phyloP scores from a whole-genome alignment of 2,329 filamentous ascomycete genomes.

The Xylaria digitata region DNA sequence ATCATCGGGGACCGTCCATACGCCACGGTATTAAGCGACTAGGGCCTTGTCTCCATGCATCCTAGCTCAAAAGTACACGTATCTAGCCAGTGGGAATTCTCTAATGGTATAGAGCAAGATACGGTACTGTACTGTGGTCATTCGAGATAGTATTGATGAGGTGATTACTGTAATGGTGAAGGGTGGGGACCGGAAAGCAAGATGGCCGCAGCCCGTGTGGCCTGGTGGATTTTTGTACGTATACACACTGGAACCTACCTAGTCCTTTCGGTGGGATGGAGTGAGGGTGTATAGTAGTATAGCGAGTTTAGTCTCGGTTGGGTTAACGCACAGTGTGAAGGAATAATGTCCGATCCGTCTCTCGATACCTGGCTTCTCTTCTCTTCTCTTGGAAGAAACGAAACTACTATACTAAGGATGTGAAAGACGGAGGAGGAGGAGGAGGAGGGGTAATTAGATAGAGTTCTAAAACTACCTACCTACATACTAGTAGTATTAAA shows the following conservation, averaged over 20 bases:
- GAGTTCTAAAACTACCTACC: too few species aligned
- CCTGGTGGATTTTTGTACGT: constrained; percentile 34
- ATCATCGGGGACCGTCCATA: constrained; percentile 28
- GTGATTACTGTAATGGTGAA: constrained; percentile 40
- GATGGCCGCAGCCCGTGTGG: constrained; percentile 42
- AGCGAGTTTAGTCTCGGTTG: constrained; percentile 25
- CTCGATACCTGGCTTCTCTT: constrained; percentile 4
- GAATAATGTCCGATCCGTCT: background rate
- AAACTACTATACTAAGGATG: background rate
- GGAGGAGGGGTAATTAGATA: background rate
- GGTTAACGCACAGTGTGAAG: constrained; percentile 16
- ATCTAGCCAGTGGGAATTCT: constrained; percentile 19
- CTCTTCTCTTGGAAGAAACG: background rate
- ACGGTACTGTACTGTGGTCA: constrained; percentile 11
- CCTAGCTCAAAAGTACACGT: constrained; percentile 26
- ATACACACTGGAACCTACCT: background rate
- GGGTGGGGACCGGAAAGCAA: constrained; percentile 35
- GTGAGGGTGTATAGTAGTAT: background rate
- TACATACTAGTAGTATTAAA: background rate
- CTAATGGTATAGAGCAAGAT: constrained; percentile 23
- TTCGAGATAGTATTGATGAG: constrained; percentile 15
- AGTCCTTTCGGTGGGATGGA: constrained; percentile 14
- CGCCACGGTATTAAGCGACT: constrained; percentile 14
- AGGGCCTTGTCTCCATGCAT: constrained; percentile 16
- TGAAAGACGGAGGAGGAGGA: background rate